Base-by-base conservation (phyloP, 352 stramenopile species). In the Phytophthora ramorum region DNA sequence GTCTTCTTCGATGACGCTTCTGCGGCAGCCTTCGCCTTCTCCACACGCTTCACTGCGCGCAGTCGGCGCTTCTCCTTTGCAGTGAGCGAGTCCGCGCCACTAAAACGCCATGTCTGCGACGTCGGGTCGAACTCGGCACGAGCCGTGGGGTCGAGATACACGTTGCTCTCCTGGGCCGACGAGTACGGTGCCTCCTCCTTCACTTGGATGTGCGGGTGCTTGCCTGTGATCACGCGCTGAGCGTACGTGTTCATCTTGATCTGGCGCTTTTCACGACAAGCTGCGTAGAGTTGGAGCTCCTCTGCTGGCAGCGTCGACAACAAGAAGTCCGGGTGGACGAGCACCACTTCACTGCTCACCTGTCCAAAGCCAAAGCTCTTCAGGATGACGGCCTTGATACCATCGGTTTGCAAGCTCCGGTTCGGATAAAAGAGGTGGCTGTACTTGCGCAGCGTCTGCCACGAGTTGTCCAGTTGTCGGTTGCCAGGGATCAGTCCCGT, bases 281-380 rank as follows among this genome's bases (percentile, higher is more conserved):
- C 68, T 3, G 71, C 66, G 76, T 97, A 97, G 32, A 66, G 56
- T 9, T 80, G 52, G 58, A 94, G 83, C 12, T 88, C 78, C 2
- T 69, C 46, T 10, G 73, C 59, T 9, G 61, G 50, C 3, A 95
- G 69, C 43, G 78, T 81, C 41, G 86, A 75, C 10, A 96, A 54
- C 51, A 96, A 58, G 59, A 78, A 85, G 79, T 93, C 84, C 14
- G 81, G 78, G 52, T 96, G 85, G 37, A 96, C 82, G 3, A 95
- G 51, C 58, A 95, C n/a, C 53, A 94, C 58, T 35, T 96, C 87
- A 17, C 81, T 81, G 40, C 87, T 74, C 1, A 76, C 85, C 70
- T 96, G 87, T 5, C 87, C 87, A 41, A 96, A 96, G 32, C 87
- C 87, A 45, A 96, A 96, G 58, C 84, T 92, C 78, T 93, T 96